phyloP scores from a whole-genome alignment of 1,139 yeast species.

The Yamadazyma oceani region DNA sequence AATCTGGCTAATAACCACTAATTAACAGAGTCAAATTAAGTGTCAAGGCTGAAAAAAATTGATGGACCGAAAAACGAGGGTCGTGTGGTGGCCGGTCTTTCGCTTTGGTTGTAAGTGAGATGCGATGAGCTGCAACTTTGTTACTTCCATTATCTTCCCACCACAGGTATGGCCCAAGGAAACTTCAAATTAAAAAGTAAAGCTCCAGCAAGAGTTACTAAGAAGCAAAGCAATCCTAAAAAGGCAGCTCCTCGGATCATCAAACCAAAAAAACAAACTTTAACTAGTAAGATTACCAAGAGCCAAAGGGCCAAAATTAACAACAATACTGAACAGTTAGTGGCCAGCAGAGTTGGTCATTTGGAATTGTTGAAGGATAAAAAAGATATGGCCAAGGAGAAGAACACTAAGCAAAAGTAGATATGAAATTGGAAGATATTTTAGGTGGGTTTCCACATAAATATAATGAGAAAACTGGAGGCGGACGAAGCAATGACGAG shows the following conservation, averaged over 20 bases:
- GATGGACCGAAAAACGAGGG: not conserved
- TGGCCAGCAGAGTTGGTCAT: slow-evolving; percentile 93
- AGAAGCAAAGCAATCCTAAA: slow-evolving; percentile 59
- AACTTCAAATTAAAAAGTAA: slow-evolving; percentile 48
- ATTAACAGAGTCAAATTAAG: slow-evolving; percentile 2
- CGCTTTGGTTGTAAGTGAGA: not conserved
- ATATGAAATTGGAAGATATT: not conserved
- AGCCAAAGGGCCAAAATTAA: slow-evolving; percentile 67
- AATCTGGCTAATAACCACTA: not conserved
- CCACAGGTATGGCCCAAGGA: slow-evolving; percentile 55
- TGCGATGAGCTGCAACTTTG: slow-evolving; percentile 5
- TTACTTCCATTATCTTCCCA: not conserved
- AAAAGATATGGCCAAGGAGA: slow-evolving; percentile 67
- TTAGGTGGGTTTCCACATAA: not conserved
- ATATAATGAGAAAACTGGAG: not conserved
- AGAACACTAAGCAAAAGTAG: slow-evolving; percentile 28
- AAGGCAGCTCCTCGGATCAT: slow-evolving; percentile 68
- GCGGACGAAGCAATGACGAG: not conserved
- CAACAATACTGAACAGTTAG: slow-evolving; percentile 75
- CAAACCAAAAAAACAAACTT: slow-evolving; percentile 64
- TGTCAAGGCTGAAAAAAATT: not conserved
- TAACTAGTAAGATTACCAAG: slow-evolving; percentile 54
- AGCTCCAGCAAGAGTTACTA: slow-evolving; percentile 50
- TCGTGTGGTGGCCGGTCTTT: too few relatives aligned
- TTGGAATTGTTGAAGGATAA: slow-evolving; percentile 91